phyloP scores from a whole-genome alignment of 2,329 filamentous ascomycete species.

The Thelonectria blattea region DNA sequence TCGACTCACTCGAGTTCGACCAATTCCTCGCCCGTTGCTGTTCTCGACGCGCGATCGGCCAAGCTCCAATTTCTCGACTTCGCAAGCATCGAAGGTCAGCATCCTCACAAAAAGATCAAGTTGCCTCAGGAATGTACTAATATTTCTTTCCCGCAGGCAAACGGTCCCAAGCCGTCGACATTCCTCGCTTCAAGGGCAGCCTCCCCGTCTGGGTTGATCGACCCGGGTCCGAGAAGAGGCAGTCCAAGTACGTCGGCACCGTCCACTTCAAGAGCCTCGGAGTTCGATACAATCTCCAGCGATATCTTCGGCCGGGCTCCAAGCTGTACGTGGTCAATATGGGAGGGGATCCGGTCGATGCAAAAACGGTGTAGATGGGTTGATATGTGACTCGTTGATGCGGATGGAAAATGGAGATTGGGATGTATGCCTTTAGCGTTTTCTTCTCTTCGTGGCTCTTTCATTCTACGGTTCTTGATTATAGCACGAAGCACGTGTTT shows the following conservation, averaged over 20 bases:
- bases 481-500: too few species aligned
- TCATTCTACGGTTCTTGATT: too few species aligned
- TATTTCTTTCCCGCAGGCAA: neutral
- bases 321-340: conserved; percentile 11
- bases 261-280: conserved; percentile 8
- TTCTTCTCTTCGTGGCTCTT: too few species aligned
- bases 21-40: conserved; percentile 1
- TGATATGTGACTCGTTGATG: too few species aligned
- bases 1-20: neutral
- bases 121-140: neutral
- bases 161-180: neutral
- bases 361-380: too few species aligned
- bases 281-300: conserved; percentile 6
- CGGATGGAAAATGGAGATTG: too few species aligned
- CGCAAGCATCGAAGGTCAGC: conserved; percentile 3
- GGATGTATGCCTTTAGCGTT: too few species aligned
- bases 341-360: neutral
- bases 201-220: conserved; percentile 3
- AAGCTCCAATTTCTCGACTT: conserved; percentile 1
- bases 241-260: conserved; percentile 3
- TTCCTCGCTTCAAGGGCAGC: conserved; percentile 8
- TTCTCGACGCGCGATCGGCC: conserved; percentile 7
- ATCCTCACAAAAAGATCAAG: too few species aligned
- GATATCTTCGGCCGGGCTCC: neutral
- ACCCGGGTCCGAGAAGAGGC: neutral